Percentiles rank a stretch among this genome's conserved stretches.
Evolutionary conservation across 352 stramenopile species (phyloP).

Genomic region (Globisporangium radiosum): DNA sequence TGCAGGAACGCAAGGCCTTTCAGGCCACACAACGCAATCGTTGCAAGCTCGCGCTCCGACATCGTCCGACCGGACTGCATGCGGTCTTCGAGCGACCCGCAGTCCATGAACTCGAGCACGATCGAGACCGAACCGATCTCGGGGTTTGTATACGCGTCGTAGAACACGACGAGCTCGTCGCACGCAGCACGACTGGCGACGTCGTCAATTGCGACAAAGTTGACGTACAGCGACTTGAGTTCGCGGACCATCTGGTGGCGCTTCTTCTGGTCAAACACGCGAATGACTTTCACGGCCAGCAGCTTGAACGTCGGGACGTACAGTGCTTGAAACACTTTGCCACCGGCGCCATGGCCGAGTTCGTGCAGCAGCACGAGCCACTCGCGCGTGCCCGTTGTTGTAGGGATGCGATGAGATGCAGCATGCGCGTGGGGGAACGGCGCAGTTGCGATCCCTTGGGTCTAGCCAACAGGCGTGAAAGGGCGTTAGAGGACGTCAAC

Average conservation of each 20-base stretch:
- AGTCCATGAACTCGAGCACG: conserved; percentile 94
- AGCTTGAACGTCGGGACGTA: conserved; percentile 87
- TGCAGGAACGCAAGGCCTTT: conserved; percentile 87
- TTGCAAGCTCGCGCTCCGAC: conserved; percentile 74
- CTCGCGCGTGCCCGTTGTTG: conserved; percentile 43
- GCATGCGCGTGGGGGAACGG: conserved; percentile 40
- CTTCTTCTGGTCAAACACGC: conserved; percentile 85
- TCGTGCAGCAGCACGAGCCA: conserved; percentile 66
- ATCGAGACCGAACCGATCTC: conserved; percentile 85
- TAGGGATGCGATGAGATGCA: conserved; percentile 3
- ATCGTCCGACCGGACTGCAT: conserved; percentile 37
- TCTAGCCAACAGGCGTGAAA: conserved; percentile 26
- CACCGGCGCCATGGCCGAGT: conserved; percentile 75
- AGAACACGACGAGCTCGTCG: conserved; percentile 86
- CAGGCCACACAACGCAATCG: conserved; percentile 70
- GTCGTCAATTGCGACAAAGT: conserved; percentile 66
- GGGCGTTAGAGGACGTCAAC: neutral
- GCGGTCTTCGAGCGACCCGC: conserved; percentile 81
- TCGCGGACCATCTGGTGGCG: conserved; percentile 85
- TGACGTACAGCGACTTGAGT: conserved; percentile 79
- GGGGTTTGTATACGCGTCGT: conserved; percentile 90
- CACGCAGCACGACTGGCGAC: conserved; percentile 38
- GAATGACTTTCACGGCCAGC: conserved; percentile 85
- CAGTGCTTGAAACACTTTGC: conserved; percentile 86
- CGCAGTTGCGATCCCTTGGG: conserved; percentile 60